Percentiles rank a stretch among this genome's conserved stretches.
Evolutionary conservation across 331 rosid genomes (phyloP).

Genomic region (Malus hybrid): DNA sequence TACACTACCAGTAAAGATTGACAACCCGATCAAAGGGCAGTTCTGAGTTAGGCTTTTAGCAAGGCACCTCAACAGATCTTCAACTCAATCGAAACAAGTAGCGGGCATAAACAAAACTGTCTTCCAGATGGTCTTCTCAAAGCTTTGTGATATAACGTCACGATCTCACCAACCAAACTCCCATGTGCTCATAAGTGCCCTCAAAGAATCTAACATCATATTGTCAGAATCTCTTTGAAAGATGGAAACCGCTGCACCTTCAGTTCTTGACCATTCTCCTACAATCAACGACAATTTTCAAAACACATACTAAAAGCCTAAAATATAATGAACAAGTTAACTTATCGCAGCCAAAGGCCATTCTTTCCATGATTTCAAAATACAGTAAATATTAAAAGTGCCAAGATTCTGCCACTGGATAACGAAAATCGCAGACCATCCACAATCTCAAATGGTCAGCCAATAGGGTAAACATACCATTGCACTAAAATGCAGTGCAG

Average conservation of each 20-base stretch:
- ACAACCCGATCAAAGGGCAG: no score
- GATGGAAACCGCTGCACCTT: background rate
- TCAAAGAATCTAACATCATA: background rate
- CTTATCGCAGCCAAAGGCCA: background rate
- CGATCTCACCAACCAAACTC: background rate
- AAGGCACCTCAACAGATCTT: background rate
- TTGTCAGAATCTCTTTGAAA: background rate
- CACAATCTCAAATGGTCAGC: background rate
- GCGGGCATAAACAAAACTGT: background rate
- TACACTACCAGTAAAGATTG: background rate
- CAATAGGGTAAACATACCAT: background rate
- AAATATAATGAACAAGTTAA: background rate
- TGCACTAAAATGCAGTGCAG: background rate
- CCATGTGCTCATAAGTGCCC: background rate
- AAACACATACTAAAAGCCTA: background rate
- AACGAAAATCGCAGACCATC: background rate
- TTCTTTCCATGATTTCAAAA: background rate
- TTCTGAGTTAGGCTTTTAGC: no score
- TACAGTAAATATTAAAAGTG: background rate
- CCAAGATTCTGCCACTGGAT: background rate
- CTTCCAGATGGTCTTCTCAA: background rate
- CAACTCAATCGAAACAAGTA: background rate
- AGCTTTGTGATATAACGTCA: background rate
- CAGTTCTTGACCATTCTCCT: slow-evolving; percentile 19
- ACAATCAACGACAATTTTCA: background rate